Evolutionary conservation across 2,329 filamentous ascomycete species (phyloP).

Genomic region (Neopestalotiopsis sp.): DNA sequence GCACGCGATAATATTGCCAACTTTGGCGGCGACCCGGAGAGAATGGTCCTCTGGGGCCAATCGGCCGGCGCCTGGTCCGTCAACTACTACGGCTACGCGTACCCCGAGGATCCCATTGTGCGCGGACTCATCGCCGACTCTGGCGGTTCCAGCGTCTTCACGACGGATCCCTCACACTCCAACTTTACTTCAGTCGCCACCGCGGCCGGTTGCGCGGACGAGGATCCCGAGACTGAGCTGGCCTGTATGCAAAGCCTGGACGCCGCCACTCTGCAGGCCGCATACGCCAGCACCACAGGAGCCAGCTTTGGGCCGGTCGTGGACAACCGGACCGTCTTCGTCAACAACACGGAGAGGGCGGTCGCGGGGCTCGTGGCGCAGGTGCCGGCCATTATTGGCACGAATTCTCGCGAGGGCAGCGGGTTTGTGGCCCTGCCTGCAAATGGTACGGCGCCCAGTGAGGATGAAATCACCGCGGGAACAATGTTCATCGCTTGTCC

Average conservation of each 20-base stretch:
- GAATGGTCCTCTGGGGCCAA: constrained; percentile 51
- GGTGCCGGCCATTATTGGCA: constrained; percentile 30
- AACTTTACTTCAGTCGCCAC: constrained; percentile 31
- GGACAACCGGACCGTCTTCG: constrained; percentile 20
- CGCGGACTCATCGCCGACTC: constrained; percentile 27
- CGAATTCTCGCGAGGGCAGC: constrained; percentile 30
- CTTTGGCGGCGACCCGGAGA: constrained; percentile 51
- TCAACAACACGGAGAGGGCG: constrained; percentile 18
- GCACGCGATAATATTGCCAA: constrained; percentile 46
- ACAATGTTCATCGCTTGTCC: constrained; percentile 18
- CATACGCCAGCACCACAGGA: constrained; percentile 14
- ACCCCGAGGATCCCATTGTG: constrained; percentile 51
- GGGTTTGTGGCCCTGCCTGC: constrained; percentile 25
- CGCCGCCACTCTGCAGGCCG: constrained; percentile 21
- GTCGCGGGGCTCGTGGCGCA: constrained; percentile 19
- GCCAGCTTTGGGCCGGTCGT: constrained; percentile 14
- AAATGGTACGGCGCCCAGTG: constrained; percentile 19
- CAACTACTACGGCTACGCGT: constrained; percentile 49
- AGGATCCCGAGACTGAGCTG: constrained; percentile 26
- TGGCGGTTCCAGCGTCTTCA: constrained; percentile 42
- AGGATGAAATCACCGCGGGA: background rate
- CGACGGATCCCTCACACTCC: constrained; percentile 33
- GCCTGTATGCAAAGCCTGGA: constrained; percentile 29
- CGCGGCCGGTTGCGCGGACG: constrained; percentile 28
- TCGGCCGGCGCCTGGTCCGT: constrained; percentile 48